Evolutionary conservation across 2,329 filamentous ascomycete species (phyloP), one percentile per base, ranked within the genome.

Genomic region (Colletotrichum sansevieriae): DNA sequence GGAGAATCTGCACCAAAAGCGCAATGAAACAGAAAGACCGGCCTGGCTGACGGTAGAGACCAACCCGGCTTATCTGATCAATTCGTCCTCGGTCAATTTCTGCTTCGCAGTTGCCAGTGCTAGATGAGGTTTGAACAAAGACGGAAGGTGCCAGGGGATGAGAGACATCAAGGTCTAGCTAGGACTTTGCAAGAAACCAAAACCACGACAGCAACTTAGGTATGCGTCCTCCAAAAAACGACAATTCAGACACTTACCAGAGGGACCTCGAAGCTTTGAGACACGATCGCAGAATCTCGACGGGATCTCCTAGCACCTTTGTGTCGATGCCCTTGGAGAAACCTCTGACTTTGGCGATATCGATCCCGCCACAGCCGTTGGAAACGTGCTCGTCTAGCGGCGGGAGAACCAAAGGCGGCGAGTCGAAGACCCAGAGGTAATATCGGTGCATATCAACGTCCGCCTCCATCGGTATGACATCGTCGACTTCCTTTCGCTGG

Each of bases 341-440:
- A 13, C 60, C 20, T 29, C 39, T 51, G n/a, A 39, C 29, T 37
- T 35, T 51, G 18, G 43, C 52, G 9, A 39, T 39, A 6, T 46
- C 52, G 37, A 46, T 8, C 46, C 22, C 18, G 20, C 25, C 39
- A 20, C 39, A 22, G n/a, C 29, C 20, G 20, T 37, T 22, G 12
- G n/a, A 20, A 35, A 64, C 37, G 9, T 43, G 20, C 8, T 66
- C 43, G 39, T 51, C 47, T 15, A 56, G 55, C 10, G 4, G 11
- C 2, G 57, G 52, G 2, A 69, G 55, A 9, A 52, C 44, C 13
- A 68, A 37, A 2, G 55, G 54, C 15, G 54, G 41, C 9, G 52
- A 43, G 43, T 65, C 41, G 33, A 70, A 65, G 2, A 68, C 60
- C 65, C 55, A 70, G 20, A 65, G 60, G 37, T 64, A 44, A 11